Evolutionary conservation across 352 stramenopile genomes (phyloP).

Genomic region (Pilasporangium apinafurcum): DNA sequence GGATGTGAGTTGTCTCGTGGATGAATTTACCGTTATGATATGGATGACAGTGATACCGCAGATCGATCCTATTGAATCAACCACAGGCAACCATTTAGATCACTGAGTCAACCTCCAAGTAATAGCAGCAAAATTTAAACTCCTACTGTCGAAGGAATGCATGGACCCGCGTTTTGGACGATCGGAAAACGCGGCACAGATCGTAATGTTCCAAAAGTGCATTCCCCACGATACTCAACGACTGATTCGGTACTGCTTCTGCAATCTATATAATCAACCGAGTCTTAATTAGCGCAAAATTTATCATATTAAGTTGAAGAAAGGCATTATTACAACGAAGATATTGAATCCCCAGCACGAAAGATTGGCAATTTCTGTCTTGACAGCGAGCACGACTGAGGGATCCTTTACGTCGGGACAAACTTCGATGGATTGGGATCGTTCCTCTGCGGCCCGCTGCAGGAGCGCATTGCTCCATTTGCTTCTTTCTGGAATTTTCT

Average conservation of each 20-base stretch:
- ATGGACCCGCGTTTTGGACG: constrained; percentile 38
- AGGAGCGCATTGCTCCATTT: constrained; percentile 31
- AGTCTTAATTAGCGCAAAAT: background rate
- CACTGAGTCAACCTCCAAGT: background rate
- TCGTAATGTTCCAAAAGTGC: constrained; percentile 70
- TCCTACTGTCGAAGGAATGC: constrained; percentile 63
- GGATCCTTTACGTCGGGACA: constrained; percentile 50
- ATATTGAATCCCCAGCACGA: constrained; percentile 69
- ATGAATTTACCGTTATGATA: constrained; percentile 73
- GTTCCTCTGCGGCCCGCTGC: constrained; percentile 13
- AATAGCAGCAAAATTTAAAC: background rate
- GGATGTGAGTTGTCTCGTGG: too few relatives aligned
- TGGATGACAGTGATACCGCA: constrained; percentile 60
- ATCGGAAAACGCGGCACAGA: constrained; percentile 52
- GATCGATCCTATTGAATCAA: constrained; percentile 27
- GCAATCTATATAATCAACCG: constrained; percentile 18
- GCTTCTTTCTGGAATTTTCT: constrained; percentile 15
- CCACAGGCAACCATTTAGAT: background rate
- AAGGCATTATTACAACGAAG: constrained; percentile 47
- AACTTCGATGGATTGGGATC: constrained; percentile 31
- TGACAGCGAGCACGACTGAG: constrained; percentile 30
- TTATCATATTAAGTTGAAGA: background rate
- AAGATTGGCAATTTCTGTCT: constrained; percentile 47
- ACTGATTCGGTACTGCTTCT: constrained; percentile 40
- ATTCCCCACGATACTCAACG: constrained; percentile 68